phyloP scores from a whole-genome alignment of 2,329 filamentous ascomycete species.

The Colletotrichum simmondsii region DNA sequence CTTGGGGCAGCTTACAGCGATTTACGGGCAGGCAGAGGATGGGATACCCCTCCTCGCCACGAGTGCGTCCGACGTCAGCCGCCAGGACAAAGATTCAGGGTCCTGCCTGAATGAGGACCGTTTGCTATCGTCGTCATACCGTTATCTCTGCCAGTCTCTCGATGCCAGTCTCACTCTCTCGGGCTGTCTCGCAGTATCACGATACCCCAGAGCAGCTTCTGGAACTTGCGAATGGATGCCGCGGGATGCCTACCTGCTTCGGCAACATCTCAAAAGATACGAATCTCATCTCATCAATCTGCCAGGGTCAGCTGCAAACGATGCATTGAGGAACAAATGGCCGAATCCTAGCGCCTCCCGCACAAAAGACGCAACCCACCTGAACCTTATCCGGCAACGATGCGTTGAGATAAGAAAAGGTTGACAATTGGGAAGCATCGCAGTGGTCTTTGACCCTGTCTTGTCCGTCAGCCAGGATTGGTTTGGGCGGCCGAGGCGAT shows the following conservation, averaged over 20 bases:
- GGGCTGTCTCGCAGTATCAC: background rate
- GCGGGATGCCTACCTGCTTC: background rate
- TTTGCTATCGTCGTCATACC: background rate
- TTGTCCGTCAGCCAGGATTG: background rate
- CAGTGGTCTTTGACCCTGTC: background rate
- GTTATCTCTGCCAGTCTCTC: conserved; percentile 1
- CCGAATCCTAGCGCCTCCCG: conserved; percentile 20
- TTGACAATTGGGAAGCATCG: background rate
- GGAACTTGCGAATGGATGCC: conserved; percentile 13
- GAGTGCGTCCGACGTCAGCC: conserved; percentile 15
- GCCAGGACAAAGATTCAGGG: conserved; percentile 22
- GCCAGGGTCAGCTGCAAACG: conserved; percentile 17
- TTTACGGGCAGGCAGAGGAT: background rate
- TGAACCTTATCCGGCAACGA: conserved; percentile 22
- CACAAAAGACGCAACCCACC: conserved; percentile 30
- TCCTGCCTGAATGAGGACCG: conserved; percentile 10
- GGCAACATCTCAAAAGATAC: background rate
- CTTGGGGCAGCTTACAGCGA: background rate
- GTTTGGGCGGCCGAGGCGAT: background rate
- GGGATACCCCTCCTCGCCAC: conserved; percentile 24
- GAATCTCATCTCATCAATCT: background rate
- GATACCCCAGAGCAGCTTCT: background rate
- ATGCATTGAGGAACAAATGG: conserved; percentile 24
- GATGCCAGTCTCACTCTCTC: background rate
- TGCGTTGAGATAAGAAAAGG: conserved; percentile 1